phyloP scores from a whole-genome alignment of 208 protist genomes.

The Strigomonas oncopelti region DNA sequence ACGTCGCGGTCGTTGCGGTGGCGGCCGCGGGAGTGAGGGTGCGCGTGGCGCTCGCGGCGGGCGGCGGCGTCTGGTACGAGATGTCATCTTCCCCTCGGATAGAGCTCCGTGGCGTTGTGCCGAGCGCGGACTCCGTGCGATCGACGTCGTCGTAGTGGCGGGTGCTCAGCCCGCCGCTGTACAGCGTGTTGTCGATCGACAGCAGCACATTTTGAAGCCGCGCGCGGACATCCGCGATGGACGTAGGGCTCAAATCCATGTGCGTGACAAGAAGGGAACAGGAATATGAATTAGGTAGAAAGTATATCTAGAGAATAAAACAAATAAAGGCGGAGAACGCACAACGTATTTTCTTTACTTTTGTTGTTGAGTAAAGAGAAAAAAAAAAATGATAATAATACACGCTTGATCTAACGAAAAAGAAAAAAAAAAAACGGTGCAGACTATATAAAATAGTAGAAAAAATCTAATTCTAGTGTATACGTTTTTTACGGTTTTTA shows the following conservation, averaged over 20 bases:
- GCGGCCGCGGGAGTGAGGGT: too few relatives aligned
- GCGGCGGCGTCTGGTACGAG: too few relatives aligned
- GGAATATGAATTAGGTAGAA: too few relatives aligned
- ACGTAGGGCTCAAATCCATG: slow-evolving; percentile 1
- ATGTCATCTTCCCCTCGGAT: too few relatives aligned
- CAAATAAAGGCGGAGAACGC: not conserved
- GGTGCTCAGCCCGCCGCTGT: not conserved
- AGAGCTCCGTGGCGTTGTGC: too few relatives aligned
- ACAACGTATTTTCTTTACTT: not conserved
- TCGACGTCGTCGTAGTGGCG: too few relatives aligned
- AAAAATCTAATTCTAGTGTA: slow-evolving; percentile 10
- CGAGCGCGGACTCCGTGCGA: too few relatives aligned
- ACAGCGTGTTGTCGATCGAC: slow-evolving; percentile 40
- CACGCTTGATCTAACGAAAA: not conserved
- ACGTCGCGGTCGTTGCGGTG: too few relatives aligned
- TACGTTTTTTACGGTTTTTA: not conserved
- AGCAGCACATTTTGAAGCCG: slow-evolving; percentile 48
- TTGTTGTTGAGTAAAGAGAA: not conserved
- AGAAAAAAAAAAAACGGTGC: not conserved
- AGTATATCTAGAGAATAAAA: not conserved
- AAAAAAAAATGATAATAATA: not conserved
- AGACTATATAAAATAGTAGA: slow-evolving; percentile 5
- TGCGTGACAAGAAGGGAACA: not conserved
- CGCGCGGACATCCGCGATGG: slow-evolving; percentile 27
- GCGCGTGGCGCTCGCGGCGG: too few relatives aligned